Evolutionary conservation across 139 green algal species (phyloP).

Genomic region (Coelastrella sp.): DNA sequence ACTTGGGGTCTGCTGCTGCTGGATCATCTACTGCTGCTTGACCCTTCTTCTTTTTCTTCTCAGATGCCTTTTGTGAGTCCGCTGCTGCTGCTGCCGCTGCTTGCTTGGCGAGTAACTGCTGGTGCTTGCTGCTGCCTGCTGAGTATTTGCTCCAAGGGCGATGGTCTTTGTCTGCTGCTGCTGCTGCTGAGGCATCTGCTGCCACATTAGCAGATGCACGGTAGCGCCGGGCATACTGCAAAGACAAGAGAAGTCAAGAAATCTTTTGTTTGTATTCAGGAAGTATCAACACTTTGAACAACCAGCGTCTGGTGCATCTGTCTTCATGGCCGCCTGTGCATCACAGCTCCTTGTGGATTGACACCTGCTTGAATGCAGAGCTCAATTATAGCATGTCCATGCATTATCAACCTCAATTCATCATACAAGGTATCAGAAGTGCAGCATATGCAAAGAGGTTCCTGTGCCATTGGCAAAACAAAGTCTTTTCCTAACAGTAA

Average conservation of each 20-base stretch:
- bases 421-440: too few species aligned
- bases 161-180: slow-evolving; percentile 27
- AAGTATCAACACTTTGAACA: too few species aligned
- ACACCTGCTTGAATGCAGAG: too few species aligned
- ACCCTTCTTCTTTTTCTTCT: slow-evolving; percentile 47
- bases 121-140: slow-evolving; percentile 62
- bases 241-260: neutral
- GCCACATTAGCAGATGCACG: slow-evolving; percentile 4
- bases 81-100: slow-evolving; percentile 42
- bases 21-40: slow-evolving; percentile 36
- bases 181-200: slow-evolving; percentile 6
- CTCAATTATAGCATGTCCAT: too few species aligned
- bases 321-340: too few species aligned
- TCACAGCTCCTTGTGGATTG: too few species aligned
- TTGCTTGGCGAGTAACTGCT: slow-evolving; percentile 27
- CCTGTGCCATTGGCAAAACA: too few species aligned
- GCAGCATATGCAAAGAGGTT: too few species aligned
- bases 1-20: slow-evolving; percentile 70
- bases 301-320: too few species aligned
- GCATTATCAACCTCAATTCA: too few species aligned
- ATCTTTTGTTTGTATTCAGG: neutral
- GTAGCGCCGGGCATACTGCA: slow-evolving; percentile 45
- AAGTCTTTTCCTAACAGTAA: too few species aligned
- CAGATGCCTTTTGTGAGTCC: slow-evolving; percentile 37
- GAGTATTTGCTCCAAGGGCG: slow-evolving; percentile 94